These are phyloP conservation scores for Tilletia caries DNA, from an alignment of 1,284 basidiomycete genomes.

Conservation along the genomic window DNA sequence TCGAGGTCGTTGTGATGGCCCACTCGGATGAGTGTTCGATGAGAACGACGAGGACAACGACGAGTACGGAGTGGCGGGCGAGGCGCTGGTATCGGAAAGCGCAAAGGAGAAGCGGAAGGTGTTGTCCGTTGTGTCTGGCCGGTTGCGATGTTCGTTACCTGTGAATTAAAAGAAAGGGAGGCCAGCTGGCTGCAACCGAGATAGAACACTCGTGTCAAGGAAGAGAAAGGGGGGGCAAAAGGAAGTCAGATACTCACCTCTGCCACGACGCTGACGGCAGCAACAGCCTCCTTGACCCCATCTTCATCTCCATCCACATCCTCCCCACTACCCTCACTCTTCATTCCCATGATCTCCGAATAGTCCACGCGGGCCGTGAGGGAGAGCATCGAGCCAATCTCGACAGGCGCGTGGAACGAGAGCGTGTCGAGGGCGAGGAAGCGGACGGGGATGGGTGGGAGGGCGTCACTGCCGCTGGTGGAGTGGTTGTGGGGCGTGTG, in stretches of 20 bases:
- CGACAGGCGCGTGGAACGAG: constrained; percentile 44
- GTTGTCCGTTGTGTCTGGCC: constrained; percentile 35
- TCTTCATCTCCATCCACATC: constrained; percentile 10
- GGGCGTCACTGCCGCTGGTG: neutral
- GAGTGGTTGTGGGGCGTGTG: neutral
- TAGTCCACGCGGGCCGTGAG: constrained; percentile 43
- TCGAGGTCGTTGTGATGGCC: too few species aligned
- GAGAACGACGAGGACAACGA: too few species aligned
- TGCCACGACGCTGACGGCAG: constrained; percentile 38
- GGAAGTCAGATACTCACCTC: constrained; percentile 35
- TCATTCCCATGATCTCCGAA: constrained; percentile 16
- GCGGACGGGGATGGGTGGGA: constrained; percentile 33
- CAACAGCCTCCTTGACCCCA: constrained; percentile 20
- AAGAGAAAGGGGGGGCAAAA: neutral
- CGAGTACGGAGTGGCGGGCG: too few species aligned
- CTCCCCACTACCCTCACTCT: constrained; percentile 14
- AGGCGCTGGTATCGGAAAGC: constrained; percentile 20
- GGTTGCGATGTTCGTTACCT: constrained; percentile 34
- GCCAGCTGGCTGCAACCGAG: too few species aligned
- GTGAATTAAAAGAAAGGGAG: too few species aligned
- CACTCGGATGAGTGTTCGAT: too few species aligned
- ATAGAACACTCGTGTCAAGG: too few species aligned
- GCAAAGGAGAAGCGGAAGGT: constrained; percentile 49
- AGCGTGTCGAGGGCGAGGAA: constrained; percentile 53
- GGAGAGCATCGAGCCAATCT: constrained; percentile 43